These are phyloP conservation scores for Coprinopsis sp. DNA, from an alignment of 768 basidiomycete species.

Conservation along the genomic window DNA sequence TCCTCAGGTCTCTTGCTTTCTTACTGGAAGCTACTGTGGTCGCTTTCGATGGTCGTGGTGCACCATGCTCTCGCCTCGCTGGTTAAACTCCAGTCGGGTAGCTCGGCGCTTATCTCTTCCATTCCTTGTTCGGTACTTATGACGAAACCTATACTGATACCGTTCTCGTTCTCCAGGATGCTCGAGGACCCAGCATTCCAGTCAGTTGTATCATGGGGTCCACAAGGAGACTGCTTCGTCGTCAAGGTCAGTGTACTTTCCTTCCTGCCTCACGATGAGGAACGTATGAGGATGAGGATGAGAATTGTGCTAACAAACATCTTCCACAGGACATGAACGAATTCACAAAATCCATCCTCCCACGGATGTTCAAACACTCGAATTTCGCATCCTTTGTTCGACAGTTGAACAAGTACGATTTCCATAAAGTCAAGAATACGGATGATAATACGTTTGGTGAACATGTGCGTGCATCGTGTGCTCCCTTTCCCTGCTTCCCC, in stretches of 20 bases:
- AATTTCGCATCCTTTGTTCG: constrained; percentile 92
- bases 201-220: constrained; percentile 78
- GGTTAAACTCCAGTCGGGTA: no score
- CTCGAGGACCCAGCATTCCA: constrained; percentile 74
- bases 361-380: constrained; percentile 91
- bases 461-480: constrained; percentile 40
- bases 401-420: constrained; percentile 95
- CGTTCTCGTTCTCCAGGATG: constrained; percentile 68
- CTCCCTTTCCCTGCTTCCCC: not conserved
- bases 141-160: no score
- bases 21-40: no score
- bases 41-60: no score
- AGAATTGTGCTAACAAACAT: not conserved
- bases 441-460: constrained; percentile 72
- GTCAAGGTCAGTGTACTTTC: constrained; percentile 53
- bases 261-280: not conserved
- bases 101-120: no score
- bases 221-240: constrained; percentile 82
- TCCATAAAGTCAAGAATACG: constrained; percentile 91
- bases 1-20: no score
- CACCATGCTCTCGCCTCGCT: no score
- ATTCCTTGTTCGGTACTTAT: no score
- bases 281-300: not conserved
- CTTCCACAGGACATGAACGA: constrained; percentile 80
- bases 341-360: constrained; percentile 87